phyloP scores from a whole-genome alignment of 2,329 filamentous ascomycete genomes.

The Colletotrichum musicola region DNA sequence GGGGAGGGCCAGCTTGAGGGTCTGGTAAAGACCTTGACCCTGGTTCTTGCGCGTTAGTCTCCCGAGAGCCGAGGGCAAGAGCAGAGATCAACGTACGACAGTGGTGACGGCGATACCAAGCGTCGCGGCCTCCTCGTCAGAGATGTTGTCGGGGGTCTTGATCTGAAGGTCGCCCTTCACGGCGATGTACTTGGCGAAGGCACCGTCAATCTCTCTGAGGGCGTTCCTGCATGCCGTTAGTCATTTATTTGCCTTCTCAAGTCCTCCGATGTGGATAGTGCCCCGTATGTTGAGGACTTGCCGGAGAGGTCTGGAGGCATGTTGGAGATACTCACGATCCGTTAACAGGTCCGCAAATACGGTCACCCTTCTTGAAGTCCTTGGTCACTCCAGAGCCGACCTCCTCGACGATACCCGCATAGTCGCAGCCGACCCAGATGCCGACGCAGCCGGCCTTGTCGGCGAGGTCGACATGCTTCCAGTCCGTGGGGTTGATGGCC shows the following conservation, averaged over 20 bases:
- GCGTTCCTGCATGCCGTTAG: slow-evolving; percentile 39
- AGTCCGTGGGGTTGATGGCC: slow-evolving; percentile 53
- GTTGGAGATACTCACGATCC: slow-evolving; percentile 44
- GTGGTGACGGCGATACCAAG: slow-evolving; percentile 59
- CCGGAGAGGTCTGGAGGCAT: no score
- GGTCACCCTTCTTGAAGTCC: slow-evolving; percentile 60
- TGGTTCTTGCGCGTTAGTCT: slow-evolving; percentile 38
- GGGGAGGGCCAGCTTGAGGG: slow-evolving; percentile 61
- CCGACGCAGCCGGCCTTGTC: slow-evolving; percentile 39
- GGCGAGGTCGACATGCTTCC: slow-evolving; percentile 48
- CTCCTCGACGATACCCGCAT: slow-evolving; percentile 60
- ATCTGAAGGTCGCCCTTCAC: slow-evolving; percentile 57
- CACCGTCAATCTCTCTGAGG: slow-evolving; percentile 51
- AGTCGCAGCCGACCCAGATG: slow-evolving; percentile 57
- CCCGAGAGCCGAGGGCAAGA: background rate
- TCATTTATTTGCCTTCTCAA: background rate
- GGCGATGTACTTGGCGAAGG: slow-evolving; percentile 55
- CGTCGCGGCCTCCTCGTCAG: slow-evolving; percentile 61
- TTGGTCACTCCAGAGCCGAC: slow-evolving; percentile 58
- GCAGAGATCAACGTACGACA: slow-evolving; percentile 44
- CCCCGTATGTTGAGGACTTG: background rate
- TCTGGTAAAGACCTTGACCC: slow-evolving; percentile 64
- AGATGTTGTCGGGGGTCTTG: slow-evolving; percentile 58
- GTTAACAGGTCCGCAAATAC: slow-evolving; percentile 56
- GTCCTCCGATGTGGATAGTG: background rate